Evolutionary conservation across 768 basidiomycete species (phyloP), one percentile per base, ranked within the genome.

Genomic region (Pholiota molesta): DNA sequence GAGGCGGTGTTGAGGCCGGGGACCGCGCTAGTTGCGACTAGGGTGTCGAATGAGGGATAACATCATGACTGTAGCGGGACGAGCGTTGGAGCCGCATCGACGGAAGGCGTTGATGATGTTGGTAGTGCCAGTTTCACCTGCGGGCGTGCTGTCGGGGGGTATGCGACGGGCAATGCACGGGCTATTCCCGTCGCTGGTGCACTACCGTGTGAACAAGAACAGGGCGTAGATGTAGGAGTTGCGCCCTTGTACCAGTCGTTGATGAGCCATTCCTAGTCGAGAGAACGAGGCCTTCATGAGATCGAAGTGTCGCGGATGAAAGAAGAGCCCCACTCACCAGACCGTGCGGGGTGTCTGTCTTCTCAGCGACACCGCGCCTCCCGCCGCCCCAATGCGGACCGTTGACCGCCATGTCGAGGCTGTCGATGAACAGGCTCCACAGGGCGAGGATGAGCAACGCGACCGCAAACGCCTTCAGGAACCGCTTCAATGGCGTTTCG

Each of bases 361-460:
- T 14, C 9, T 45, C 40, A 3, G 13, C 40, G 19, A 26, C 26
- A 26, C 26, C 26, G 4, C 26, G 26, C 26, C 26, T 26, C 2
- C 26, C 26, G 26, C 31, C 31, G 31, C 31, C 31, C 31, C 31
- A 7, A 23, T 28, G n/a, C 7, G 37, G 55, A 2, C 39, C 37
- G 10, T 28, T 57, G 23, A 55, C 11, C 31, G 29, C 39, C 47
- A 67, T 19, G 4, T 65, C 57, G 7, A 70, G 14, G 16, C 55
- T 68, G 11, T 69, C 65, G 19, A 72, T 17, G 55, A 72, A 64
- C 23, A 66, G 39, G 0, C 62, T 60, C 71, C 71, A 72, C 9
- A 72, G 21, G 28, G 68, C 13, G 26, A 71, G 45, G 17, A 69
- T 55, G 5, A 71, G 23, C 19, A 64, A 17, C 4, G 72, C 71